Evolutionary conservation across 805 yeast species (phyloP).

Genomic region (Naumovozyma baii): DNA sequence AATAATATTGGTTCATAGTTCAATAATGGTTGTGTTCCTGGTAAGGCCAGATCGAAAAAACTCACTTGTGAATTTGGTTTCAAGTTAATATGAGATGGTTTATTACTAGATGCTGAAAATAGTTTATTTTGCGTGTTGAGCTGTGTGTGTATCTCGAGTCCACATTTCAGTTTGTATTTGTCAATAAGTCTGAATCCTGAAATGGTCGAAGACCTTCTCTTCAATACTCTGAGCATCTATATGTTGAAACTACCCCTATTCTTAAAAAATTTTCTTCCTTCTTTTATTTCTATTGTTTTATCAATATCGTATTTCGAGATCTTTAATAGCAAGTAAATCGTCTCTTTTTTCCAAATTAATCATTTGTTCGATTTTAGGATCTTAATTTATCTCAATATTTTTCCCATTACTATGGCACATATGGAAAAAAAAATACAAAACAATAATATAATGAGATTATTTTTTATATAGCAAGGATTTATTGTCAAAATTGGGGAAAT

Average conservation of each 20-base stretch:
- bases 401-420: too few species aligned
- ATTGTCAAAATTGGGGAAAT: too few species aligned
- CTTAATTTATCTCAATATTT: too few species aligned
- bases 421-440: too few species aligned
- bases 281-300: too few species aligned
- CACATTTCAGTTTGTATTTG: conserved; percentile 53
- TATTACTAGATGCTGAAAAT: conserved; percentile 52
- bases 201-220: not conserved
- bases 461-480: too few species aligned
- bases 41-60: conserved; percentile 74
- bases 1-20: conserved; percentile 64
- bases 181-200: not conserved
- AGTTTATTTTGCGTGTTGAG: conserved; percentile 63
- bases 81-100: conserved; percentile 27
- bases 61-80: conserved; percentile 64
- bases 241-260: not conserved
- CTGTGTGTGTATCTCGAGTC: conserved; percentile 91
- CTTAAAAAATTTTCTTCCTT: too few species aligned
- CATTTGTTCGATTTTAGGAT: too few species aligned
- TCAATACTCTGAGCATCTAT: not conserved
- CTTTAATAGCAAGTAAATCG: too few species aligned
- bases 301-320: too few species aligned
- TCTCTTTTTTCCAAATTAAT: too few species aligned
- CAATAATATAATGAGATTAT: too few species aligned
- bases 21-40: conserved; percentile 83